Conservation (phyloP, 495 filamentous ascomycete species). For the Penicillium goetzii region DNA sequence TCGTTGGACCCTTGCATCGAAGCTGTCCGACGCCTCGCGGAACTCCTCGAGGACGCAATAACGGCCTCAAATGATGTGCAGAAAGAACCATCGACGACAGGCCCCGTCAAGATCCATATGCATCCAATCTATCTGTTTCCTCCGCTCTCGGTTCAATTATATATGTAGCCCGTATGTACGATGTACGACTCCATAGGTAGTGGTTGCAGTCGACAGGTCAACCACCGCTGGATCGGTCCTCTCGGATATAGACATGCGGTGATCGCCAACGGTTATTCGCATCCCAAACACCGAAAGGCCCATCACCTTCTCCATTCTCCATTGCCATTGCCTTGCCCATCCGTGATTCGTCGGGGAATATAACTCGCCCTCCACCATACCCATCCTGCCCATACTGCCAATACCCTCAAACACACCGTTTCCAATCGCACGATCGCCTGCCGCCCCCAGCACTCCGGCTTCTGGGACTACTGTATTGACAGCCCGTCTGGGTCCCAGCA, state of each 20-base stretch:
- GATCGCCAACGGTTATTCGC: slow-evolving; percentile 38
- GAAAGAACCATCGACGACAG: not conserved
- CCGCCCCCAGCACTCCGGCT: slow-evolving; percentile 7
- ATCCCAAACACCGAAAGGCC: slow-evolving; percentile 19
- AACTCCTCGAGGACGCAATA: slow-evolving; percentile 13
- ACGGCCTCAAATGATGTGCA: slow-evolving; percentile 11
- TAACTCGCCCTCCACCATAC: not conserved
- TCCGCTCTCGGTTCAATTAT: not conserved
- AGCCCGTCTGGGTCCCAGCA: slow-evolving; percentile 8
- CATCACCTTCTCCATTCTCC: not conserved
- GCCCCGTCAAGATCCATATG: not conserved
- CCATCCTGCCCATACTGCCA: not conserved
- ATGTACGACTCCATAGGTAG: not conserved
- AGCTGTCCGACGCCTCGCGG: slow-evolving; percentile 8
- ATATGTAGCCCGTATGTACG: not conserved
- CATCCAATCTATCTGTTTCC: not conserved
- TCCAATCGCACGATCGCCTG: slow-evolving; percentile 17
- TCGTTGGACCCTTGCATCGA: slow-evolving; percentile 26
- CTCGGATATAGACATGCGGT: slow-evolving; percentile 22
- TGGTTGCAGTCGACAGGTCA: slow-evolving; percentile 5
- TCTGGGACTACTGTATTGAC: slow-evolving; percentile 12
- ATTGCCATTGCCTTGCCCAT: not conserved
- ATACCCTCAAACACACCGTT: slow-evolving; percentile 5
- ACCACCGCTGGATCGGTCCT: slow-evolving; percentile 8
- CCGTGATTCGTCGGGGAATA: slow-evolving; percentile 24